Conservation (phyloP, 768 basidiomycete species). For the Boletus subcaerulescens region DNA sequence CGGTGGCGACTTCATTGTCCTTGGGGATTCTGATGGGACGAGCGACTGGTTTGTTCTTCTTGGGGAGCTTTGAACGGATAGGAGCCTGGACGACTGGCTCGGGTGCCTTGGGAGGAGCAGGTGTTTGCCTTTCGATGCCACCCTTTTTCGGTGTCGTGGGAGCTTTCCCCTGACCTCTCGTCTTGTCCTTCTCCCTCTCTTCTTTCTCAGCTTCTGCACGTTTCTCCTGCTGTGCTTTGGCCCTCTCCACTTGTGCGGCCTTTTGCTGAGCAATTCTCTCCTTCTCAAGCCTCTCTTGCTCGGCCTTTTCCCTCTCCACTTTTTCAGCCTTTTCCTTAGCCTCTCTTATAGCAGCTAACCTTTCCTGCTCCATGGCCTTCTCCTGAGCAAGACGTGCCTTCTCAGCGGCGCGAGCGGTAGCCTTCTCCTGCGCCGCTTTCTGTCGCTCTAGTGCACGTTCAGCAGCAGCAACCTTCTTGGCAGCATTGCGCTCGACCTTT, state of each 20-base stretch:
- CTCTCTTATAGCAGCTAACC: constrained; percentile 36
- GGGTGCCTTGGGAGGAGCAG: constrained; percentile 15
- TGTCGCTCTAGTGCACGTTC: constrained; percentile 63
- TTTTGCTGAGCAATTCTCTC: constrained; percentile 34
- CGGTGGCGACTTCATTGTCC: constrained; percentile 48
- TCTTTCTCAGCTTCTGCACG: constrained; percentile 28
- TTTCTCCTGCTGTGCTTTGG: constrained; percentile 35
- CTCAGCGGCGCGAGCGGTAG: constrained; percentile 47
- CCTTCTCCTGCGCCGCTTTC: constrained; percentile 56
- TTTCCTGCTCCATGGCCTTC: constrained; percentile 55
- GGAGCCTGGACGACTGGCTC: constrained; percentile 60
- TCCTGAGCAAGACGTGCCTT: constrained; percentile 51
- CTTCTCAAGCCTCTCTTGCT: constrained; percentile 40
- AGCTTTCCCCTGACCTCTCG: constrained; percentile 25
- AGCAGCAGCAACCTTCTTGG: constrained; percentile 59
- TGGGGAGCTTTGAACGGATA: constrained; percentile 77
- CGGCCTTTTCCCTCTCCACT: constrained; percentile 34
- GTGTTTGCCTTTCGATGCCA: constrained; percentile 17
- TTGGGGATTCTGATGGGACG: constrained; percentile 59
- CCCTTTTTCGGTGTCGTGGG: constrained; percentile 15
- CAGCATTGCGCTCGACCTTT: constrained; percentile 60
- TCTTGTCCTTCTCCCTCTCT: constrained; percentile 29
- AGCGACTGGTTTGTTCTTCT: constrained; percentile 69
- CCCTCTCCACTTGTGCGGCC: constrained; percentile 36
- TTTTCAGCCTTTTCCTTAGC: constrained; percentile 38